Evolutionary conservation across 257 asterid species (phyloP).

Genomic region (Solanum stenotomum): DNA sequence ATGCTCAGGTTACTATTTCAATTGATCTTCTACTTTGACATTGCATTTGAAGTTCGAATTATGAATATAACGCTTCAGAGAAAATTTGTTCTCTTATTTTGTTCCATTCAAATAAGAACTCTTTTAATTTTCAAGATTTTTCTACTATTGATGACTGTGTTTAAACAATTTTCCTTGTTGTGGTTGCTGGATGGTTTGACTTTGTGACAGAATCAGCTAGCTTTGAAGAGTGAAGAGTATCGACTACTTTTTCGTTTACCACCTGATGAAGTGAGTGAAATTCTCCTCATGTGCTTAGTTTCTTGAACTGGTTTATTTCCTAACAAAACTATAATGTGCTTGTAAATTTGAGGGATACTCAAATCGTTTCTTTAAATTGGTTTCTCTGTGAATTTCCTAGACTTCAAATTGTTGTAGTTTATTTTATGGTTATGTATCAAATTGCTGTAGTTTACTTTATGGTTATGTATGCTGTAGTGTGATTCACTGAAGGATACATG

Average conservation of each 20-base stretch:
- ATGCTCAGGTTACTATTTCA: constrained; percentile 36
- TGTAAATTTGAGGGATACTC: not conserved
- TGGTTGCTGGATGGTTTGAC: constrained; percentile 1
- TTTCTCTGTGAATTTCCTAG: not conserved
- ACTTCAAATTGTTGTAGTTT: not conserved
- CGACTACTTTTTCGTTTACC: constrained; percentile 92
- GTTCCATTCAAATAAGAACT: not conserved
- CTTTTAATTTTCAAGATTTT: not conserved
- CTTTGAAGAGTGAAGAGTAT: constrained; percentile 82
- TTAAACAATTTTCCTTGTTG: not conserved
- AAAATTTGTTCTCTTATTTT: not conserved
- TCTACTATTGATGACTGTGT: not conserved
- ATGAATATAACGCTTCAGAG: not conserved
- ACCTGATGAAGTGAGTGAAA: constrained; percentile 70
- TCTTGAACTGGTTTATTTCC: not conserved
- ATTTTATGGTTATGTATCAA: not conserved
- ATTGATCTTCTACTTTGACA: not conserved
- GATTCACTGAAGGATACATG: not conserved
- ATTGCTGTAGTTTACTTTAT: not conserved
- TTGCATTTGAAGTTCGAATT: not conserved
- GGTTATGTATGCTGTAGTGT: not conserved
- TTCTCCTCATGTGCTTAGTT: not conserved
- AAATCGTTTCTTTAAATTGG: not conserved
- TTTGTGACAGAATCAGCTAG: constrained; percentile 42
- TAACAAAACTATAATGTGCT: not conserved